These are phyloP conservation scores for Erigeron philadelphicus DNA, from an alignment of 140 eudicot species.

Conservation along the genomic window DNA sequence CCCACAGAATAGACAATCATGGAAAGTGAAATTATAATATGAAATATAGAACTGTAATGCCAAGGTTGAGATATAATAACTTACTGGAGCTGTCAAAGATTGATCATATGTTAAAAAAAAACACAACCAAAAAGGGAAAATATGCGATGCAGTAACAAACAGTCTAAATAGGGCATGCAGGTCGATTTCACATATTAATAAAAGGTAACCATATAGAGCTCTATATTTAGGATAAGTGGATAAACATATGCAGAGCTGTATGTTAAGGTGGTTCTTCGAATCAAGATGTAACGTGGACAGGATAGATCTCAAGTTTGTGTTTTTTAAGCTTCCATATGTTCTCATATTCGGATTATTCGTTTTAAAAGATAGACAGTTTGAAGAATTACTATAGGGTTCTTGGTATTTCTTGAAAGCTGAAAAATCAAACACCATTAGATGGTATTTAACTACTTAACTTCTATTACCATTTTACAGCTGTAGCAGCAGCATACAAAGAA, in stretches of 20 bases:
- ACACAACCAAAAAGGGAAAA: not conserved
- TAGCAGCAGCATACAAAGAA: not conserved
- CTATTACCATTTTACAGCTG: not conserved
- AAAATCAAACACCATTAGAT: not conserved
- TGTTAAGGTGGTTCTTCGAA: not conserved
- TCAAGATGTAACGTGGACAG: not conserved
- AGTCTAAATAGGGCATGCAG: not conserved
- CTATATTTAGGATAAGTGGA: not conserved
- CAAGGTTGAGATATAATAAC: not conserved
- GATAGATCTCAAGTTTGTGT: not conserved
- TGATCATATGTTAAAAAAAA: not conserved
- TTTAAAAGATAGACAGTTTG: not conserved
- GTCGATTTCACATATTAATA: not conserved
- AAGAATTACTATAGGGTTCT: not conserved
- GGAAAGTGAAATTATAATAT: not conserved
- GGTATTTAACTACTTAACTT: not conserved
- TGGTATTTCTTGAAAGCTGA: not conserved
- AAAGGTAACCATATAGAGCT: not conserved
- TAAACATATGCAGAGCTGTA: not conserved
- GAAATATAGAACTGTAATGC: not conserved
- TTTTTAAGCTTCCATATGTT: not conserved
- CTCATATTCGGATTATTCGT: slow-evolving; percentile 3
- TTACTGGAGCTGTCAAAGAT: not conserved
- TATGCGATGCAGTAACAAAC: not conserved
- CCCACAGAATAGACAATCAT: not conserved